phyloP scores from a whole-genome alignment of 176 grass and related monocot species.

The Ensete ventricosum region DNA sequence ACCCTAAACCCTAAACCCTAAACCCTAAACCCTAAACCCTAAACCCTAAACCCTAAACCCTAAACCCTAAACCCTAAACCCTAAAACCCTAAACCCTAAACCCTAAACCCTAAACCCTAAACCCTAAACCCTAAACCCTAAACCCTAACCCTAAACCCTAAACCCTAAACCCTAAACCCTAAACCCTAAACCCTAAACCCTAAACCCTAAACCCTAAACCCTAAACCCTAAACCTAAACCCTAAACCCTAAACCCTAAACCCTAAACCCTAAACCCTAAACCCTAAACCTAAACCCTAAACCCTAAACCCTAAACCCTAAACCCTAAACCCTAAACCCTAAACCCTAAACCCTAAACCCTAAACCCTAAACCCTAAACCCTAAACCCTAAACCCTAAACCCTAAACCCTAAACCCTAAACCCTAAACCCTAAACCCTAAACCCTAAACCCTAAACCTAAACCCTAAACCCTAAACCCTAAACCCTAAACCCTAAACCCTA shows the following conservation, averaged over 20 bases:
- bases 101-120: not conserved
- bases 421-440: slow-evolving; percentile 8
- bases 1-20: not conserved
- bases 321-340: slow-evolving; percentile 8
- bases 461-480: slow-evolving; percentile 9
- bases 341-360: slow-evolving; percentile 2
- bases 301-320: slow-evolving; percentile 9
- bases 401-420: slow-evolving; percentile 9
- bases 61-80: slow-evolving; percentile 4
- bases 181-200: slow-evolving; percentile 5
- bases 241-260: slow-evolving; percentile 9
- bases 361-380: not conserved
- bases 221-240: slow-evolving; percentile 8
- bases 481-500: slow-evolving; percentile 9
- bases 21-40: slow-evolving; percentile 18
- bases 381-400: not conserved
- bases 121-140: not conserved
- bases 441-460: slow-evolving; percentile 8
- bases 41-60: slow-evolving; percentile 13
- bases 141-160: slow-evolving; percentile 4
- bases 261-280: slow-evolving; percentile 9
- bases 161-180: not conserved
- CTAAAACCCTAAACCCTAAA: not conserved
- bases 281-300: slow-evolving; percentile 6
- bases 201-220: slow-evolving; percentile 9